Base-by-base conservation (phyloP, 495 filamentous ascomycete genomes). In the Penicillium flavigenum region DNA sequence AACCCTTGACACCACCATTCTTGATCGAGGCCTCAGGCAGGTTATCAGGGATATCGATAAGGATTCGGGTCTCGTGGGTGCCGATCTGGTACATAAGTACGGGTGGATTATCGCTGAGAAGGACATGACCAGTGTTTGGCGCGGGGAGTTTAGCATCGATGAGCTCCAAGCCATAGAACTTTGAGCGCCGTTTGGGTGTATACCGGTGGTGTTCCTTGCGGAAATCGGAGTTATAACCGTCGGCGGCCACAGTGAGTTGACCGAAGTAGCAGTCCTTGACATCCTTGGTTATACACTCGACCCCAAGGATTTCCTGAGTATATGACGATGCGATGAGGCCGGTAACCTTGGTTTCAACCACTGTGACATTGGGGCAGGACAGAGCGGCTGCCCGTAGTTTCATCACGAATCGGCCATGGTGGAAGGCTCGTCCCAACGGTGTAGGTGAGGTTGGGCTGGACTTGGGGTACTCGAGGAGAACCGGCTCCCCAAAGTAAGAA, bases 51-150 rank as follows among this genome's bases (percentile, higher is more conserved):
- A 98, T 82, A 73, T 98, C 92, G 64, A 98, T 82, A 12, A 98
- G 81, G 19, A 89, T 88, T 45, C 94, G 83, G 4, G 94, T 98
- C 72, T 97, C 94, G 76, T 88, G 91, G 12, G 90, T 88, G 63
- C 95, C 93, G 72, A 98, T 98, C 75, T 98, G 94, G 78, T 98
- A 98, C 57, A 98, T 82, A 19, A 98, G 85, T 44, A 96, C 86
- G 1, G 93, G 93, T 5, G 86, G 82, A 31, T 63, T 63, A 53
- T 89, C 83, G 56, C 88, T 87, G 55, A 98, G 85, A 38, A 97
- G 76, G 49, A 98, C 93, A 69, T 96, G 93, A 17, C 94, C 94
- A 71, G 89, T 87, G 59, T 81, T 71, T 3, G 87, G 83, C 22
- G 73, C 72, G 5, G 92, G 91, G 3, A 98, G 82, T 17, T 83